Base-by-base conservation (phyloP, 305 asterid genomes). In the Fraxinus platypoda region DNA sequence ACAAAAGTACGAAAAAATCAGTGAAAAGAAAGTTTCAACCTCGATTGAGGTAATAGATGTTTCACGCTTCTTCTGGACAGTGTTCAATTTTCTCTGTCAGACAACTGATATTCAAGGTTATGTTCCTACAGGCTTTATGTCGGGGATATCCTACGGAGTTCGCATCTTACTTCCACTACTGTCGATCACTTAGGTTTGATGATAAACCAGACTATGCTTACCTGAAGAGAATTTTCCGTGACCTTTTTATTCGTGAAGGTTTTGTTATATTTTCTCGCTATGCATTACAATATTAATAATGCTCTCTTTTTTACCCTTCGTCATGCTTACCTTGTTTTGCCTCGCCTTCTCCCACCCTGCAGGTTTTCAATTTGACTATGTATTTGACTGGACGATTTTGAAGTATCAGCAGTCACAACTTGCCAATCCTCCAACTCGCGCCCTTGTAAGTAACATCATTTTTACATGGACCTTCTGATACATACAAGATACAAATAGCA, bases 241-340 rank as follows among this genome's bases (percentile, higher is more conserved):
- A 94, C 82, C 98, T 93, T 78, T 94, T 92, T 76, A 92, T 91
- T 82, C 97, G 95, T 31, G 98, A 95, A 95, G 98, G 98, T 95
- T 84, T 68, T 25, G 33, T 28, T 12, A 68, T 11, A 68, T 26
- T 68, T 68, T 68, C 30, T 68, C 19, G 2, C 3, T 19, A 28
- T 6, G 13, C 72, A 2, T 23, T 21, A 23, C 17, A 23, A 23
- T 23, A 8, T 62, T 57, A 57, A 25, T 64, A 28, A 68, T 25
- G 74, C 13, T 68, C n/a, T 52, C 21, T 52, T 52, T 68, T 68
- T 28, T 26, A 68, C 74, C 37, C 21, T 28, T 68, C 4, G 1
- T 26, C 74, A 5, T 68, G 35, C 74, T 68, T 26, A 2, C 34
- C 74, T 66, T 66, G 62, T 68, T 68, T 82, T 74, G 68, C 68